Base-by-base conservation (phyloP, 139 green algal species). In the Desmodesmus armatus region DNA sequence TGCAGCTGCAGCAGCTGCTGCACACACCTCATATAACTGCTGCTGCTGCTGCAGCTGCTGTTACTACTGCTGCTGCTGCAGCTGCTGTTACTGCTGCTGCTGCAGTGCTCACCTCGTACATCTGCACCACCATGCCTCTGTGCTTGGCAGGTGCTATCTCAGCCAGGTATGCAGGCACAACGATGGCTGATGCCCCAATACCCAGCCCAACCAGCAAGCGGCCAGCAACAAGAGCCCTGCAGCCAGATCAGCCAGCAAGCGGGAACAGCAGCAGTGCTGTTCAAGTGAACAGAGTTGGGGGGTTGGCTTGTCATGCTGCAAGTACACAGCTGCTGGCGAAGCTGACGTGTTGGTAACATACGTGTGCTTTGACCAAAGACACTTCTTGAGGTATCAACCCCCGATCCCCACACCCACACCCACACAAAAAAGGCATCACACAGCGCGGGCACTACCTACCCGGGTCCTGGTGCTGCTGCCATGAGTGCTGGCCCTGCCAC, bases 101-200 rank as follows among this genome's bases (percentile, higher is more conserved):
- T n/a, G 31, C 25, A 17, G 19, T 43, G 63, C 84, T 5, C 37
- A 91, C 85, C 91, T 96, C 93, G 37, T 93, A 94, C 25, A 90
- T 72, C 63, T 92, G 89, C 43, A 96, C 93, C 29, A 96, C 84
- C 11, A 89, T 85, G 0, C 94, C 94, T 33, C 94, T 75, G 27
- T 69, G 80, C 33, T 21, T 1, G 19, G 89, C 92, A 19, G 95
- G 95, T 4, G 95, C 91, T 51, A 97, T 83, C 88, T 98, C 95
- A 6, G 91, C 95, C 43, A 98, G 87, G 87, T 98, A 98, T 2
- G 92, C 87, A 35, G 95, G 95, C n/a, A 95, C 92, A 21, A 96
- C 91, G 25, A 95, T 93, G 0, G 95, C 95, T 21, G 90, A 94
- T 0, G 92, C 80, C 23, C 95, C 95, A 31, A 98, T 95, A 53